These are phyloP conservation scores for Yamadazyma pseudoaaseri DNA, from an alignment of 1,139 yeast species.

Conservation along the genomic window DNA sequence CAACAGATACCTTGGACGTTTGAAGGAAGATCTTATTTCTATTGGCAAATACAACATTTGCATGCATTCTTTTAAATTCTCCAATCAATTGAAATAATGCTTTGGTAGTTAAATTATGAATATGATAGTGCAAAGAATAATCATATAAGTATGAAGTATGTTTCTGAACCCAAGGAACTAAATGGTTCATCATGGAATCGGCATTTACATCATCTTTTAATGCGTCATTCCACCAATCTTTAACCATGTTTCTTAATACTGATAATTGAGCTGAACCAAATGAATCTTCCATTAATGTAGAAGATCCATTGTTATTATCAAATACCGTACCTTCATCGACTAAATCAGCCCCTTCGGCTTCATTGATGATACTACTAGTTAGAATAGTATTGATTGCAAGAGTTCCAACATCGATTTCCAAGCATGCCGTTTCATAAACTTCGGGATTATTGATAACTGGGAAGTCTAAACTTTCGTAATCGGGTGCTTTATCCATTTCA, in stretches of 20 bases:
- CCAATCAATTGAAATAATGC: constrained; percentile 78
- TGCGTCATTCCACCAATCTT: constrained; percentile 95
- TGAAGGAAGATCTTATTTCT: constrained; percentile 71
- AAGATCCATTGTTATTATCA: constrained; percentile 45
- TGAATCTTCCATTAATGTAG: constrained; percentile 69
- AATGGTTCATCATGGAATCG: constrained; percentile 79
- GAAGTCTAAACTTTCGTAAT: constrained; percentile 63
- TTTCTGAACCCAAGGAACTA: constrained; percentile 86
- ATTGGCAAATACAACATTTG: constrained; percentile 77
- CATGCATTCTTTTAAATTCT: constrained; percentile 77
- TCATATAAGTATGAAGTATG: constrained; percentile 74
- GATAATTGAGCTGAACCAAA: constrained; percentile 76
- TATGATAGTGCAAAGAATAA: constrained; percentile 77
- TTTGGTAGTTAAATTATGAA: constrained; percentile 82
- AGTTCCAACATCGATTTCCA: constrained; percentile 79
- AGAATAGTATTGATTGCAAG: constrained; percentile 82
- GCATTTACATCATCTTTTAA: constrained; percentile 67
- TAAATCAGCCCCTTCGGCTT: constrained; percentile 85
- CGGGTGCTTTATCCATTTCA: constrained; percentile 57
- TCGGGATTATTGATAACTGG: constrained; percentile 80
- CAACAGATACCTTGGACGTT: constrained; percentile 73
- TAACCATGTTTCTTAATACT: constrained; percentile 72
- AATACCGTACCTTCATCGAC: constrained; percentile 52
- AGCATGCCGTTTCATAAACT: constrained; percentile 71
- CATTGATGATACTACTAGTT: constrained; percentile 80